Base-by-base conservation (phyloP, 164 flowering plant species). In the Macadamia integrifolia region DNA sequence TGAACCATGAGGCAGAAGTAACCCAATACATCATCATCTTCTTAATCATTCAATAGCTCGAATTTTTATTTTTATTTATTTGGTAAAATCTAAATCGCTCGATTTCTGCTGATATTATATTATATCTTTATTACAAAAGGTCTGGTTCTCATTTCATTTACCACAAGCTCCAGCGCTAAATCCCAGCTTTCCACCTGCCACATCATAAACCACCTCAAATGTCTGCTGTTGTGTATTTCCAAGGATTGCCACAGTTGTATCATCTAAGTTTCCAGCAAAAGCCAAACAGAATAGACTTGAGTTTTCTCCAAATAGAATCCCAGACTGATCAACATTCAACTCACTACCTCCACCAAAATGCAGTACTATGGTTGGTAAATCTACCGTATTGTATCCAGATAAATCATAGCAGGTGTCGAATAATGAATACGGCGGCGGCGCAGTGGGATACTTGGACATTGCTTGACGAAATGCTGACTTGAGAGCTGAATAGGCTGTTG, bases 151-250 rank as follows among this genome's bases (percentile, higher is more conserved):
- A 43, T 23, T 23, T 23, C 23, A 23, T 43, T 43, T 5, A 9
- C 7, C 23, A 63, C 85, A 79, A 1, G 73, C 79, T 6, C 69
- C 79, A 0, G 69, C 11, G 6, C 69, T 76, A 58, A 79, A 83
- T 17, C 89, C 87, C 12, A 86, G 35, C 68, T 65, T 80, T 23
- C 23, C 23, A 23, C 23, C 23, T 23, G 23, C 23, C 23, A 23
- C 23, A 23, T 23, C 23, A 23, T 23, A 23, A 23, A 23, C 23
- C 23, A 23, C 23, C 23, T 23, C 23, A 23, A 23, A 23, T 23
- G 23, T 78, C 68, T 64, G 73, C 72, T 84, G 90, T 67, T 84
- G 87, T 11, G 55, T 60, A 58, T 86, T 86, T 43, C 90, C 90
- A 5, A 82, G 57, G 1, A 23, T 23, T 23, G 23, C 23, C 23